phyloP scores from a whole-genome alignment of 2,329 filamentous ascomycete species.

The Trichoderma lentiforme region DNA sequence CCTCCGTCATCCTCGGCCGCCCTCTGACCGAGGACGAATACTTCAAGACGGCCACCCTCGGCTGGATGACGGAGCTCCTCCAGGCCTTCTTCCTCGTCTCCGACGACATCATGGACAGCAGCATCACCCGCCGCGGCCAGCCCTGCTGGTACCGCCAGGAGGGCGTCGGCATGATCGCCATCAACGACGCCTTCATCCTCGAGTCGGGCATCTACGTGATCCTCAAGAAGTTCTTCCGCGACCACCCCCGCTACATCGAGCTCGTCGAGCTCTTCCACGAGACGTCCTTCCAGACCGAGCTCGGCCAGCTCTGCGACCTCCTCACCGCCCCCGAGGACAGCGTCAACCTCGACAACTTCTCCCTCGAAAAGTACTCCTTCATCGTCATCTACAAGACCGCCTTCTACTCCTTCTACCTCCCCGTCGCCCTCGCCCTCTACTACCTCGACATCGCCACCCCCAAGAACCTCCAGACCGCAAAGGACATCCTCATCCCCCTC shows the following conservation, averaged over 20 bases:
- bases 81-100: constrained; percentile 99
- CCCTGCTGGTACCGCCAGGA: constrained; percentile 96
- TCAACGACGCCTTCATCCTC: constrained; percentile 98
- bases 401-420: constrained; percentile 98
- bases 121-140: constrained; percentile 88
- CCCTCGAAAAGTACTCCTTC: constrained; percentile 90
- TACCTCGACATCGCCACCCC: constrained; percentile 80
- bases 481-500: constrained; percentile 92
- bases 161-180: constrained; percentile 89
- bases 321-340: constrained; percentile 93
- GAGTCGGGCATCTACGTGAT: constrained; percentile 87
- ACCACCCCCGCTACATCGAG: constrained; percentile 83
- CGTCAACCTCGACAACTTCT: constrained; percentile 93
- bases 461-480: constrained; percentile 82
- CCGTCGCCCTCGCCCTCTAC: constrained; percentile 85
- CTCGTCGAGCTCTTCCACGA: constrained; percentile 97
- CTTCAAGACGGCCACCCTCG: constrained; percentile 81
- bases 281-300: constrained; percentile 86
- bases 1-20: constrained; percentile 69
- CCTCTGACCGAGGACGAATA: constrained; percentile 78
- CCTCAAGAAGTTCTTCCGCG: constrained; percentile 89
- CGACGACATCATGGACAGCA: constrained; percentile 97
- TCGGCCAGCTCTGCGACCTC: constrained; percentile 91
- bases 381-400: constrained; percentile 99
- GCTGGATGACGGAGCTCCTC: constrained; percentile 97